phyloP scores from a whole-genome alignment of 2,329 filamentous ascomycete genomes.

The Knufia fluminis region DNA sequence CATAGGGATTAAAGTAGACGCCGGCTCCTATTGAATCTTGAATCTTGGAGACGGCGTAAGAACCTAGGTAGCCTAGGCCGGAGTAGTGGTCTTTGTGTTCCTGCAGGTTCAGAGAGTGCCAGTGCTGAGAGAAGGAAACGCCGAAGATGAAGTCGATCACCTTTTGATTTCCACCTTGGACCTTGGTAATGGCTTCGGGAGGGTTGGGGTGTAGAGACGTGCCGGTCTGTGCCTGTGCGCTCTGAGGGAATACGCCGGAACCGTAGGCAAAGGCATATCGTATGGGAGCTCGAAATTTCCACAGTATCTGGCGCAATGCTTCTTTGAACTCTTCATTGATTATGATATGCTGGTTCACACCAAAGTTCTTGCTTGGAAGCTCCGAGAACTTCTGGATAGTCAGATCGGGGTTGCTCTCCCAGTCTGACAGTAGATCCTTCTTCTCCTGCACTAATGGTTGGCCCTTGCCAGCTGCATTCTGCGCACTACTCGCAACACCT shows the following conservation, averaged over 20 bases:
- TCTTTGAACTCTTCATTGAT: slow-evolving; percentile 96
- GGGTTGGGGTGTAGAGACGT: slow-evolving; percentile 68
- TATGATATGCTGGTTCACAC: slow-evolving; percentile 90
- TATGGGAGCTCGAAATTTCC: slow-evolving; percentile 86
- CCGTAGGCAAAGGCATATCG: slow-evolving; percentile 96
- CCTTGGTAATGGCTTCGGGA: slow-evolving; percentile 68
- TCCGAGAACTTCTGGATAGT: slow-evolving; percentile 66
- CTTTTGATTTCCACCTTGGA: slow-evolving; percentile 80
- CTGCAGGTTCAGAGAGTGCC: slow-evolving; percentile 84
- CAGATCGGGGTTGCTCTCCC: slow-evolving; percentile 67
- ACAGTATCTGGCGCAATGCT: slow-evolving; percentile 73
- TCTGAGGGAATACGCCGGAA: slow-evolving; percentile 88
- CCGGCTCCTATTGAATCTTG: slow-evolving; percentile 87
- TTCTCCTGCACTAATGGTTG: not conserved
- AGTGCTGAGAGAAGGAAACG: slow-evolving; percentile 88
- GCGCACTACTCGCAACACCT: not conserved
- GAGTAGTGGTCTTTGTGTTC: slow-evolving; percentile 93
- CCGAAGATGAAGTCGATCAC: slow-evolving; percentile 99
- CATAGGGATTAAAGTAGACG: slow-evolving; percentile 94
- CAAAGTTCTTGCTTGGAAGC: slow-evolving; percentile 71
- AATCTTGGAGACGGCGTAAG: slow-evolving; percentile 70
- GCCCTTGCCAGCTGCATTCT: not conserved
- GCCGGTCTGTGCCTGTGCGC: slow-evolving; percentile 36
- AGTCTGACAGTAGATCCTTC: slow-evolving; percentile 29
- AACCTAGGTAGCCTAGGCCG: slow-evolving; percentile 70